Conservation (phyloP, 768 basidiomycete species). For the Lentinula raphanica region DNA sequence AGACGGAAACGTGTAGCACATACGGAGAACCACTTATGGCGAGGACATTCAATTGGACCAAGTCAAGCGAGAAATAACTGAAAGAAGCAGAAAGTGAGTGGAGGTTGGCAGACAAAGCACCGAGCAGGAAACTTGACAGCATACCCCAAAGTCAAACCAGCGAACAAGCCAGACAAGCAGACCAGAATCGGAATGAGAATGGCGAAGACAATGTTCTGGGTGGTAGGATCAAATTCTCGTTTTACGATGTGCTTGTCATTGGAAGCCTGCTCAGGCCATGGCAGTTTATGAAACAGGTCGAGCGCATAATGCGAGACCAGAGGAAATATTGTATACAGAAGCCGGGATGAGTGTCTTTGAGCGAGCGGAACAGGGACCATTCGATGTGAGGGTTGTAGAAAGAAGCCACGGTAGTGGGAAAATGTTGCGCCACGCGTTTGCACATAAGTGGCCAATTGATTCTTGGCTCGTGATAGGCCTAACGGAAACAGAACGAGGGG, state of each 20-base stretch:
- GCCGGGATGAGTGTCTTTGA: conserved; percentile 35
- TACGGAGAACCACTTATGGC: conserved; percentile 81
- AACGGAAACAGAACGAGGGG: too few species aligned
- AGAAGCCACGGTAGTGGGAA: not conserved
- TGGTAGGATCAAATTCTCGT: not conserved
- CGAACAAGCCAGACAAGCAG: conserved; percentile 78
- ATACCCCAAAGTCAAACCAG: conserved; percentile 68
- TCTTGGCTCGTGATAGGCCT: too few species aligned
- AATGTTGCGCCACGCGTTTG: not conserved
- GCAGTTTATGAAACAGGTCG: conserved; percentile 26
- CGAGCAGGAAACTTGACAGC: not conserved
- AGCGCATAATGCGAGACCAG: conserved; percentile 41
- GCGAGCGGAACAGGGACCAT: conserved; percentile 31
- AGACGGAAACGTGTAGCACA: conserved; percentile 19
- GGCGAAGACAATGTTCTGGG: not conserved
- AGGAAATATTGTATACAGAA: conserved; percentile 39
- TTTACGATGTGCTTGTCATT: not conserved
- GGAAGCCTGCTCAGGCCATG: conserved; percentile 9
- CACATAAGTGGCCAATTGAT: too few species aligned
- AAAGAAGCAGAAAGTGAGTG: conserved; percentile 19
- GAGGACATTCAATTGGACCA: conserved; percentile 85
- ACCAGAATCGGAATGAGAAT: conserved; percentile 81
- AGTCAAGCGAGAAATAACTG: conserved; percentile 83
- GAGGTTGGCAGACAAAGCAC: not conserved
- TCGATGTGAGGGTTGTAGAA: conserved; percentile 22